These are phyloP conservation scores for Metschnikowia drakensbergensis DNA, from an alignment of 805 yeast genomes.

Conservation along the genomic window DNA sequence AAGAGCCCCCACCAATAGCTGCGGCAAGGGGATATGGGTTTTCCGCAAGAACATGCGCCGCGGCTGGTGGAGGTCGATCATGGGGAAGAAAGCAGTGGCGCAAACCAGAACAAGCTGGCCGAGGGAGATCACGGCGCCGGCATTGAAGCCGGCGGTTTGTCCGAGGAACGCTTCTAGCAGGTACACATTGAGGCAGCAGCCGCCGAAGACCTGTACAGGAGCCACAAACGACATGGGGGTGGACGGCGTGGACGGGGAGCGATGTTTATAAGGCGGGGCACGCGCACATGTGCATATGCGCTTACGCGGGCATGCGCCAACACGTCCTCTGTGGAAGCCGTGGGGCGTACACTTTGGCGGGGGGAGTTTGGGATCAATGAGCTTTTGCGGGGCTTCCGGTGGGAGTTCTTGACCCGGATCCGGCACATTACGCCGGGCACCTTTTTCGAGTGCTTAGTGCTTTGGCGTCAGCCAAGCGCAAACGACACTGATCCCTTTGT, in stretches of 20 bases:
- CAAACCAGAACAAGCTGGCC: conserved; percentile 54
- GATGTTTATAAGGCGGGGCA: not conserved
- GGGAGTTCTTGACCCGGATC: no score
- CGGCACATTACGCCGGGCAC: no score
- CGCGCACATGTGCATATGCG: no score
- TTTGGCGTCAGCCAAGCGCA: no score
- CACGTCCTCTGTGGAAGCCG: no score
- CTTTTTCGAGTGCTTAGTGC: no score
- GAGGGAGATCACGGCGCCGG: conserved; percentile 55
- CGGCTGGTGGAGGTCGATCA: conserved; percentile 24
- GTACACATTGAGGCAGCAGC: conserved; percentile 70
- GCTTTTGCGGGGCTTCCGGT: no score
- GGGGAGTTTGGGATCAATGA: no score
- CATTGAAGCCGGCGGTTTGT: not conserved
- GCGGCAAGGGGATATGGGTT: conserved; percentile 38
- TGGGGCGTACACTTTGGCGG: no score
- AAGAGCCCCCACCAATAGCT: conserved; percentile 45
- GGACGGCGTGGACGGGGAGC: not conserved
- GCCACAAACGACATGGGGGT: not conserved
- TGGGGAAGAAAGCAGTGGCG: conserved; percentile 36
- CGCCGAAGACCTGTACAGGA: conserved; percentile 51
- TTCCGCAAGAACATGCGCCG: conserved; percentile 27
- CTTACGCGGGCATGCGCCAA: no score
- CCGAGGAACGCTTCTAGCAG: conserved; percentile 53
- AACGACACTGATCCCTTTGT: no score